Evolutionary conservation across 2,329 filamentous ascomycete species (phyloP), one percentile per base, ranked within the genome.

Genomic region (Alternaria triticimaculans): DNA sequence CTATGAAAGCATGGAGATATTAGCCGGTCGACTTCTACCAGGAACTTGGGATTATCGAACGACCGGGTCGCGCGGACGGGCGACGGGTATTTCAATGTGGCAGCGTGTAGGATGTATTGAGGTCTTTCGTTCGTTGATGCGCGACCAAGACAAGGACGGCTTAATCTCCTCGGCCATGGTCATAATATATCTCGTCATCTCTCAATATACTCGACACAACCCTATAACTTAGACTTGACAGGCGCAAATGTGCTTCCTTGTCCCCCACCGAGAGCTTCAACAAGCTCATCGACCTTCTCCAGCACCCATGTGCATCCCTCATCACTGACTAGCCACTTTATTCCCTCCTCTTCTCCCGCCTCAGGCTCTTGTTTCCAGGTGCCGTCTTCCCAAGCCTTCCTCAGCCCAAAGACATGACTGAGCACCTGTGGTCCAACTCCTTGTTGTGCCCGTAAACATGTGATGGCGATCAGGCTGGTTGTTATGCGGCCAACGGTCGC

Each of bases 351-450:
- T 25, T 85, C 81, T 8, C 75, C 78, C 30, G 82, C 81, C 53
- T 83, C 82, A 0, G 72, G 70, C 59, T 86, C 85, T 55, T 80
- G 77, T 41, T 80, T 85, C 78, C 79, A 85, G 20, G 82, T 83
- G 1, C 90, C 91, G 77, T 93, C 89, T 67, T 91, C 88, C 55
- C 91, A 84, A 1, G 88, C 91, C 82, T 96, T 96, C 62, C 91
- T 81, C 80, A 96, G 76, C 0, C 93, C 93, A 81, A 94, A 95
- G 0, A 96, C 85, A 80, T 96, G 93, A 69, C 90, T 93, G 18
- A 91, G 81, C 12, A 96, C 92, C 83, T 96, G 93, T 1, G 92
- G 93, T 0, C 89, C 93, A 0, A 96, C 93, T 0, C 93, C 93
- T 10, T 90, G 92, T 84, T 96, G 93, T 48, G 92, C 87, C 4